phyloP scores from a whole-genome alignment of 352 stramenopile species.

The Phytophthora pini region DNA sequence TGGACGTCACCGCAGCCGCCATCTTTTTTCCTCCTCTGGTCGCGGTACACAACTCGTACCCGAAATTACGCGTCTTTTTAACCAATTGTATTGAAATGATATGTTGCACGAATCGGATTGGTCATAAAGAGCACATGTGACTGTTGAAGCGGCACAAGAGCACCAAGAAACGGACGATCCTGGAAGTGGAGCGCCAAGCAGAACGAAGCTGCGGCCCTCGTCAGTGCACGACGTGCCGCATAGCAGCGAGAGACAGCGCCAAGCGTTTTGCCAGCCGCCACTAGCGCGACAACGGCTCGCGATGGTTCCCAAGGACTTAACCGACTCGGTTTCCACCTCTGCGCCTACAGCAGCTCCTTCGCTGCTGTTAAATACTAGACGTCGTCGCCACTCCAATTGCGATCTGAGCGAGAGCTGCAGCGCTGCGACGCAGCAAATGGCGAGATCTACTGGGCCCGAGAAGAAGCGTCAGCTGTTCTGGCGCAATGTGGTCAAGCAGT shows the following conservation, averaged over 20 bases:
- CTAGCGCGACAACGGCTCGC: slow-evolving; percentile 4
- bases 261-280: slow-evolving; percentile 8
- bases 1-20: slow-evolving; percentile 38
- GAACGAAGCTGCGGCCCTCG: neutral
- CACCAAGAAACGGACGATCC: slow-evolving; percentile 10
- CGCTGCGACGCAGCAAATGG: slow-evolving; percentile 19
- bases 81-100: slow-evolving; percentile 6
- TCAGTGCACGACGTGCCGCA: slow-evolving; percentile 14
- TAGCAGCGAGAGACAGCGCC: slow-evolving; percentile 9
- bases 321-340: slow-evolving; percentile 15
- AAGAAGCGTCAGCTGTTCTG: slow-evolving; percentile 71
- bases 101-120: slow-evolving; percentile 20
- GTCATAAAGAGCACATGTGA: slow-evolving; percentile 11
- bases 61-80: slow-evolving; percentile 8
- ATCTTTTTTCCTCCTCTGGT: slow-evolving; percentile 20
- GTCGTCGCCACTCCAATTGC: slow-evolving; percentile 31
- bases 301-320: slow-evolving; percentile 26
- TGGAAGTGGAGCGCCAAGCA: slow-evolving; percentile 2
- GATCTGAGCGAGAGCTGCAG: slow-evolving; percentile 26
- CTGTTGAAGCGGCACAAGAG: slow-evolving; percentile 23
- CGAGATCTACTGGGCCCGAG: slow-evolving; percentile 8
- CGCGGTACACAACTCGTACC: slow-evolving; percentile 8
- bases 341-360: neutral
- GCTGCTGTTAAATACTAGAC: slow-evolving; percentile 2
- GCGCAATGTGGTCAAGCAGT: slow-evolving; percentile 80